Conservation (phyloP, 1,139 yeast genomes). For the Zygotorulaspora mrakii region DNA sequence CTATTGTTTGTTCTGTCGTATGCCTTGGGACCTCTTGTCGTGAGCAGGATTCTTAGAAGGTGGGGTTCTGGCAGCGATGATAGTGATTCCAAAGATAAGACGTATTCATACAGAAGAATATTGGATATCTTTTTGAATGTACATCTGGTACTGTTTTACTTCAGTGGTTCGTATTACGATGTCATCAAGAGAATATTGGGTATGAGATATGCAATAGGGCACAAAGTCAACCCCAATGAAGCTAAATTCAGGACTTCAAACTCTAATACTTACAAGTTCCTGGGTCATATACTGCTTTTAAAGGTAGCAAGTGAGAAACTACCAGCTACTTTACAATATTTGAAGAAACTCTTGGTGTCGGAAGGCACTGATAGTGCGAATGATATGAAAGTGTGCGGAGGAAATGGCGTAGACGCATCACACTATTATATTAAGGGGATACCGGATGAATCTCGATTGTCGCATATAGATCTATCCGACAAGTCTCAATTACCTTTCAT, state of each 20-base stretch:
- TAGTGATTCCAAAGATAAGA: constrained; percentile 24
- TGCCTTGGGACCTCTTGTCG: constrained; percentile 53
- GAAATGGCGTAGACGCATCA: not conserved
- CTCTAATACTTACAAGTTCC: constrained; percentile 55
- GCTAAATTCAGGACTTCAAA: constrained; percentile 28
- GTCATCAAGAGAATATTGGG: constrained; percentile 75
- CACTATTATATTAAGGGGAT: constrained; percentile 12
- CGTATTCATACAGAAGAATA: constrained; percentile 40
- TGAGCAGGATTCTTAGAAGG: constrained; percentile 35
- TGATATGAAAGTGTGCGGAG: not conserved
- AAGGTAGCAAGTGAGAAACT: constrained; percentile 39
- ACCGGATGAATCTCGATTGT: constrained; percentile 13
- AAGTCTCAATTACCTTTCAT: constrained; percentile 59
- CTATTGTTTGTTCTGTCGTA: constrained; percentile 53
- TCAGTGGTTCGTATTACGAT: constrained; percentile 76
- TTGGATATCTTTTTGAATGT: constrained; percentile 55
- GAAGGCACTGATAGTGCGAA: not conserved
- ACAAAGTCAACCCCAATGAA: constrained; percentile 48
- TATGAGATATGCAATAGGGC: constrained; percentile 71
- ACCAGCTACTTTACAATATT: constrained; percentile 7
- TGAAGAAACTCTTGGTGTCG: constrained; percentile 4
- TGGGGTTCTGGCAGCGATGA: constrained; percentile 13
- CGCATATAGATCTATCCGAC: constrained; percentile 53
- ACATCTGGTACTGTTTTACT: constrained; percentile 78
- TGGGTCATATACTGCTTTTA: constrained; percentile 65